Conservation (phyloP, 2,329 filamentous ascomycete species). For the Trichoderma sp. region DNA sequence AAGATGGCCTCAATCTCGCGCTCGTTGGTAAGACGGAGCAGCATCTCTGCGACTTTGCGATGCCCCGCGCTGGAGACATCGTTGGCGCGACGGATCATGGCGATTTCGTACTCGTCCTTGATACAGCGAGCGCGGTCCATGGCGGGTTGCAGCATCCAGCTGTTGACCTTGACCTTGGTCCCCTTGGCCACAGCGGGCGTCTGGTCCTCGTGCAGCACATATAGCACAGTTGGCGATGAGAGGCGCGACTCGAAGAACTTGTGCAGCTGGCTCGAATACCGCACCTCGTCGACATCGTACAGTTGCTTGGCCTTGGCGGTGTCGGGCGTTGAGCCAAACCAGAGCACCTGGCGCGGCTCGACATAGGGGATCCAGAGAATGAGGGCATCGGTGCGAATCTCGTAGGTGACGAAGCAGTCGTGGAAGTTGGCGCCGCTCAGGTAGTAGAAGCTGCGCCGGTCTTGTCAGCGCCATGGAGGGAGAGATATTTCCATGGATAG, state of each 20-base stretch:
- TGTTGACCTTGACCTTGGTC: constrained; percentile 41
- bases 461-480: neutral
- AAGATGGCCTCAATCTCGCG: constrained; percentile 81
- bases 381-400: constrained; percentile 59
- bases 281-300: constrained; percentile 70
- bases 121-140: constrained; percentile 79
- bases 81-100: constrained; percentile 77
- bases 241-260: constrained; percentile 42
- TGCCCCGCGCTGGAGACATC: constrained; percentile 77
- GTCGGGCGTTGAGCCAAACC: constrained; percentile 60
- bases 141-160: constrained; percentile 58
- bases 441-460: constrained; percentile 54
- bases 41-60: constrained; percentile 63
- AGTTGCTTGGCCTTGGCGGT: constrained; percentile 58
- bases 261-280: constrained; percentile 55
- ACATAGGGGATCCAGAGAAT: constrained; percentile 72
- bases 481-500: neutral
- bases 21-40: constrained; percentile 69
- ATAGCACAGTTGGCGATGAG: constrained; percentile 39
- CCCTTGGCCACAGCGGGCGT: constrained; percentile 23
- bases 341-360: constrained; percentile 60
- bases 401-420: constrained; percentile 56
- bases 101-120: constrained; percentile 85
- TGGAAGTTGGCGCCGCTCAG: constrained; percentile 54
- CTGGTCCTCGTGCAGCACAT: constrained; percentile 50